phyloP scores from a whole-genome alignment of 1,139 yeast genomes.

The Pichia inconspicua region DNA sequence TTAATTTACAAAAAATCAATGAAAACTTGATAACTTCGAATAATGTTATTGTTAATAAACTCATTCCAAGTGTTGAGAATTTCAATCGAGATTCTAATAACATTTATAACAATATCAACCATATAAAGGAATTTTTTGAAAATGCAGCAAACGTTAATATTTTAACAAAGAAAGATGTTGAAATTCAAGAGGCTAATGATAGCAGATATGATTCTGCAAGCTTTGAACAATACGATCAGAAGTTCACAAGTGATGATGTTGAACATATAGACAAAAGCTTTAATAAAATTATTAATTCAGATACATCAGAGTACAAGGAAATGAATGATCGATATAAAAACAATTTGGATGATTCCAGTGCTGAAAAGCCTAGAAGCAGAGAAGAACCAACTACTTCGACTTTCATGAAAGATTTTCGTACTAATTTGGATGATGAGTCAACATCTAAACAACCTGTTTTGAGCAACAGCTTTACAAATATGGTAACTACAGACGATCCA shows the following conservation, averaged over 20 bases:
- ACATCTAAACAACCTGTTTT: conserved; percentile 6
- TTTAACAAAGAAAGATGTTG: conserved; percentile 19
- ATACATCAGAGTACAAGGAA: conserved; percentile 5
- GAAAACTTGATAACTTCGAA: conserved; percentile 59
- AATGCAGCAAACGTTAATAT: conserved; percentile 55
- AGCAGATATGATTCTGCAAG: neutral
- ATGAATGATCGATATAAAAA: conserved; percentile 13
- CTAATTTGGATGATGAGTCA: conserved; percentile 12
- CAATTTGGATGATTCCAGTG: conserved; percentile 6
- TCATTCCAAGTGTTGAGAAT: conserved; percentile 53
- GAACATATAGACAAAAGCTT: neutral
- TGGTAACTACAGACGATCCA: neutral
- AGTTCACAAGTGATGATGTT: neutral
- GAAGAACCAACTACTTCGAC: conserved; percentile 3
- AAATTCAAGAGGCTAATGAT: neutral
- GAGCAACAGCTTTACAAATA: neutral
- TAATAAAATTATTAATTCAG: conserved; percentile 1
- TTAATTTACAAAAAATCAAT: conserved; percentile 74
- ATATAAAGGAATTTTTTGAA: conserved; percentile 73
- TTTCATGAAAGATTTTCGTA: conserved; percentile 4
- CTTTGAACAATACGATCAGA: neutral
- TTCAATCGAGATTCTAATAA: conserved; percentile 48
- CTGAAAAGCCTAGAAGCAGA: neutral
- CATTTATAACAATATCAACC: conserved; percentile 55
- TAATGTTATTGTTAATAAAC: conserved; percentile 50